Evolutionary conservation across 768 basidiomycete genomes (phyloP), one percentile per base, ranked within the genome.

Genomic region (Rhizopogon vesiculosus): DNA sequence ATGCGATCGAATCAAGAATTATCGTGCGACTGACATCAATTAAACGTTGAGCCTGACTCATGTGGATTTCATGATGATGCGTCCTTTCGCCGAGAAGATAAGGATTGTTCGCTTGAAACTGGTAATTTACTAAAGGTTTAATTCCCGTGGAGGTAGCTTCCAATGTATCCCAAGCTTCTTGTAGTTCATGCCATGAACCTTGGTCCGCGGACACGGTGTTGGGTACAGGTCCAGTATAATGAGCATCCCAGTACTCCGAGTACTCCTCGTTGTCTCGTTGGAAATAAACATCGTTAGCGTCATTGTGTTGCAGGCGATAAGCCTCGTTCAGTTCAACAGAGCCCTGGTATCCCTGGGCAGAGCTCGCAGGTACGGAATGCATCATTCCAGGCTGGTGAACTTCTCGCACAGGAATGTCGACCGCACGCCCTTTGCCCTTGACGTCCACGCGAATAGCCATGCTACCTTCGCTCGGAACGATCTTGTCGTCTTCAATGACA

Each of bases 91-190:
- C 86, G 13, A 82, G 65, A 22, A 91, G 62, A 70, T 93, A 94
- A 13, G 91, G 91, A 64, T 93, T 94, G 62, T 84, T 81, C 22
- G 69, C 61, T 69, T 89, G 88, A 71, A 94, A 94, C 61, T 78
- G 79, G 68, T 94, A 94, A 54, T 69, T 69, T 18, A 69, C 62
- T 12, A 86, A 68, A 9, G 77, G 77, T 60, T 75, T 77, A 54
- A 93, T 77, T 0, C 89, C 91, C 0, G 79, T 68, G 1, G 82
- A 66, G 5, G 86, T 88, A 1, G 88, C 89, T 66, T 93, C 91
- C 54, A 89, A 91, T 3, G 72, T 72, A 62, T 95, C 92, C 91
- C 91, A 95, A 56, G 86, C 85, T 10, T 72, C 67, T 67, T 93
- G 90, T 58, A 96, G 68, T 31, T 69, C 69, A 59, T 83, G 78